phyloP scores from a whole-genome alignment of 164 flowering plant species.

The Sextonia rubra region DNA sequence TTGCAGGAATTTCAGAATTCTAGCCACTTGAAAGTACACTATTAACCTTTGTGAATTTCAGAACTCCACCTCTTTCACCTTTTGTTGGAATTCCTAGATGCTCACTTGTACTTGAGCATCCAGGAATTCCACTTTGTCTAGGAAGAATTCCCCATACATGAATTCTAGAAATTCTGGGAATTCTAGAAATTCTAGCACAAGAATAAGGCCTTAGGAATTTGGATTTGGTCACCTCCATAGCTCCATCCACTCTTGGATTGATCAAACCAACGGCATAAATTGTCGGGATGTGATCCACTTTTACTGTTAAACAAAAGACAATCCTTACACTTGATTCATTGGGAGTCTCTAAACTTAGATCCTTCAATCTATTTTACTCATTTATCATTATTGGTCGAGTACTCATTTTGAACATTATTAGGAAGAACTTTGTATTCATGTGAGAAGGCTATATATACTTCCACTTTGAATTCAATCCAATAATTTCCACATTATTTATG shows the following conservation, averaged over 20 bases:
- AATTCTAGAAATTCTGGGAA: too few relatives aligned
- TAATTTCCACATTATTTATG: neutral
- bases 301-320: neutral
- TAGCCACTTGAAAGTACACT: too few relatives aligned
- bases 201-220: too few relatives aligned
- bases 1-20: too few relatives aligned
- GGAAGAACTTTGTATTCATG: neutral
- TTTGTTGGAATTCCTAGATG: too few relatives aligned
- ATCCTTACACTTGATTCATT: neutral
- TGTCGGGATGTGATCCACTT: neutral
- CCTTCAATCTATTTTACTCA: neutral
- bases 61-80: too few relatives aligned
- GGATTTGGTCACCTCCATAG: neutral
- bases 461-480: neutral
- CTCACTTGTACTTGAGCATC: too few relatives aligned
- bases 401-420: neutral
- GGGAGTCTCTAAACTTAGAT: neutral
- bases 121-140: too few relatives aligned
- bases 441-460: neutral
- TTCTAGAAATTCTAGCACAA: too few relatives aligned
- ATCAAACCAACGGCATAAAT: neutral
- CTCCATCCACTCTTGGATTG: neutral
- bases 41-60: too few relatives aligned
- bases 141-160: too few relatives aligned
- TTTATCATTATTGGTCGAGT: neutral